Evolutionary conservation across 495 filamentous ascomycete genomes (phyloP).

Genomic region (Chaetomium fimeti): DNA sequence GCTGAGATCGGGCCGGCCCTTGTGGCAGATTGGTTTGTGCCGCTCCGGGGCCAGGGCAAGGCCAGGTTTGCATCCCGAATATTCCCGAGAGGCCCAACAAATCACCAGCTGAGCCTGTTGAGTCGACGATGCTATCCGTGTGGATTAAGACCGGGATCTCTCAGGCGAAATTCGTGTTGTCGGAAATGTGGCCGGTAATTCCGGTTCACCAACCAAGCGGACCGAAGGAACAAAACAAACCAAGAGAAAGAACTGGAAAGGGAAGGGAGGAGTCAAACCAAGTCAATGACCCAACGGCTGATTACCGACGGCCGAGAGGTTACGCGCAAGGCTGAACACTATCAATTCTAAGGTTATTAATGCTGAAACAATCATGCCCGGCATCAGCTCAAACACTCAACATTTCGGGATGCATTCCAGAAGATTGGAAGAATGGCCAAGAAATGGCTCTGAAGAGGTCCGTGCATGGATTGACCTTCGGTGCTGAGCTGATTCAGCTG

Average conservation of each 20-base stretch:
- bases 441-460: background rate
- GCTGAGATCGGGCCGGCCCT: constrained; percentile 8
- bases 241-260: background rate
- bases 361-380: no score
- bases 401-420: no score
- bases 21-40: constrained; percentile 16
- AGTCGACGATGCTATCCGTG: background rate
- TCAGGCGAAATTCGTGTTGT: constrained; percentile 11
- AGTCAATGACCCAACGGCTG: no score
- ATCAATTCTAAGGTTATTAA: no score
- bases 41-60: background rate
- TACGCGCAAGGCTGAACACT: no score
- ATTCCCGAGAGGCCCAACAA: constrained; percentile 11
- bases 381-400: no score
- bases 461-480: background rate
- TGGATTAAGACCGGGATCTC: background rate
- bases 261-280: background rate
- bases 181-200: background rate
- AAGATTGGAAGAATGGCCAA: no score
- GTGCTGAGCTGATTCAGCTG: background rate
- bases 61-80: background rate
- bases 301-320: no score
- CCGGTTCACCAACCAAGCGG: background rate
- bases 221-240: background rate
- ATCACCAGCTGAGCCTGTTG: constrained; percentile 3